Evolutionary conservation across 768 basidiomycete species (phyloP).

Genomic region (Leccinellum luteum): DNA sequence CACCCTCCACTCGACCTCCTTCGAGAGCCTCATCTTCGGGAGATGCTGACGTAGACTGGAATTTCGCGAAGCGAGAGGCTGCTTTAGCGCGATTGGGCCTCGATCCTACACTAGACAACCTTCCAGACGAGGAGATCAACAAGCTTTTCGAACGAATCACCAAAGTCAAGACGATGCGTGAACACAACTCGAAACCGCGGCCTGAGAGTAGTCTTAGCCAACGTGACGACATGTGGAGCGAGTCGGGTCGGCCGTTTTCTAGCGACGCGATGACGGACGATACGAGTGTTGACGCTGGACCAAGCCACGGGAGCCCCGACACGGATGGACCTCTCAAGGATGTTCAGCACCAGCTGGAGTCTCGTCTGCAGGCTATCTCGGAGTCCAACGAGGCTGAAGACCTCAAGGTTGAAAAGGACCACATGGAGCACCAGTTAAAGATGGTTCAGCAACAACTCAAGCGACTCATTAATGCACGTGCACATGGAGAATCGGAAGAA

Average conservation of each 20-base stretch:
- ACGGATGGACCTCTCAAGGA: constrained; percentile 63
- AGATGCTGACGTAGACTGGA: constrained; percentile 87
- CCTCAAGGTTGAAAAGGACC: constrained; percentile 84
- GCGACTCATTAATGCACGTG: constrained; percentile 71
- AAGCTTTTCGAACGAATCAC: constrained; percentile 93
- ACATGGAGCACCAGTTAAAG: constrained; percentile 87
- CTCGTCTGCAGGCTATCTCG: constrained; percentile 56
- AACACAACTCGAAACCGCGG: constrained; percentile 74
- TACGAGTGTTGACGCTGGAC: constrained; percentile 73
- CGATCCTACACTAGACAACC: constrained; percentile 86
- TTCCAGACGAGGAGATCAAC: constrained; percentile 94
- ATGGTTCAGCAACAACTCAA: constrained; percentile 81
- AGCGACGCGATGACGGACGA: constrained; percentile 84
- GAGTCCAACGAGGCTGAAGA: constrained; percentile 80
- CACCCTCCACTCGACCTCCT: constrained; percentile 66
- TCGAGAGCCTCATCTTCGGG: constrained; percentile 70
- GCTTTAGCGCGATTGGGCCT: constrained; percentile 83
- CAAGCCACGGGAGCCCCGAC: constrained; percentile 62
- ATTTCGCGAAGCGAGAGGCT: constrained; percentile 93
- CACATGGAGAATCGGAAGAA: constrained; percentile 70
- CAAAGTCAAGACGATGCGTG: constrained; percentile 84
- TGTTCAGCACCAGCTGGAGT: constrained; percentile 74
- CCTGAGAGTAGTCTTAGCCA: constrained; percentile 89
- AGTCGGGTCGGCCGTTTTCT: constrained; percentile 74
- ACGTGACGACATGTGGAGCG: constrained; percentile 87